These are phyloP conservation scores for Aspergillaceae sp. DNA, from an alignment of 2,329 filamentous ascomycete species.

Conservation along the genomic window DNA sequence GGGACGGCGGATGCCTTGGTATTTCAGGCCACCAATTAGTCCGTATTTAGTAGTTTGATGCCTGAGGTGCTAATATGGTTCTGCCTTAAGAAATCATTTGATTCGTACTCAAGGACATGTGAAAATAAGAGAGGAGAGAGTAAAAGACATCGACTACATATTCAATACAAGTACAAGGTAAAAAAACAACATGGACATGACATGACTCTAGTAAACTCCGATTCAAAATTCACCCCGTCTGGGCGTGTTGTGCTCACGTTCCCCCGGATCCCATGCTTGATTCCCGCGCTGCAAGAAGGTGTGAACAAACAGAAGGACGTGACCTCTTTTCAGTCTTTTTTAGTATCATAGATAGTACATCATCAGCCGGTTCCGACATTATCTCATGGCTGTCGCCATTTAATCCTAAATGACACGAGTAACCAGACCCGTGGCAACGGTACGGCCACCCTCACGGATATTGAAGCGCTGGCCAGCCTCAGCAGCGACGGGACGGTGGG, in stretches of 20 bases:
- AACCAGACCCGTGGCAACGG: slow-evolving; percentile 73
- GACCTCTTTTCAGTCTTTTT: slow-evolving; percentile 8
- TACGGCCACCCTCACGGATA: slow-evolving; percentile 91
- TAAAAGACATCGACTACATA: slow-evolving; percentile 19
- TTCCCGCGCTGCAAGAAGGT: slow-evolving; percentile 28
- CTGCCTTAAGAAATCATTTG: slow-evolving; percentile 6
- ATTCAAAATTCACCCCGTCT: neutral
- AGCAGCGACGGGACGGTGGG: slow-evolving; percentile 76
- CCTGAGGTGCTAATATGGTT: neutral
- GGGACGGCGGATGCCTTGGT: too few relatives aligned
- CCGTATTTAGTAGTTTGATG: neutral
- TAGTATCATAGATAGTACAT: slow-evolving; percentile 27
- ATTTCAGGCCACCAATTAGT: too few relatives aligned
- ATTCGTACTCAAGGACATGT: slow-evolving; percentile 12
- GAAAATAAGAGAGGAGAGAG: slow-evolving; percentile 17
- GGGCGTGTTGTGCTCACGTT: slow-evolving; percentile 7
- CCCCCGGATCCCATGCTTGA: slow-evolving; percentile 24
- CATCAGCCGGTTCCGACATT: too few relatives aligned
- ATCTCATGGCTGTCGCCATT: too few relatives aligned
- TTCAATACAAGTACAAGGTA: slow-evolving; percentile 20
- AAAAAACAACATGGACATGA: slow-evolving; percentile 20
- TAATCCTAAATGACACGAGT: slow-evolving; percentile 57
- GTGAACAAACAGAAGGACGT: slow-evolving; percentile 20
- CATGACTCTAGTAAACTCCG: slow-evolving; percentile 28
- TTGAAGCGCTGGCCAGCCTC: slow-evolving; percentile 95